Base-by-base conservation (phyloP, 1,139 yeast genomes). In the Taphrina flavorubra region DNA sequence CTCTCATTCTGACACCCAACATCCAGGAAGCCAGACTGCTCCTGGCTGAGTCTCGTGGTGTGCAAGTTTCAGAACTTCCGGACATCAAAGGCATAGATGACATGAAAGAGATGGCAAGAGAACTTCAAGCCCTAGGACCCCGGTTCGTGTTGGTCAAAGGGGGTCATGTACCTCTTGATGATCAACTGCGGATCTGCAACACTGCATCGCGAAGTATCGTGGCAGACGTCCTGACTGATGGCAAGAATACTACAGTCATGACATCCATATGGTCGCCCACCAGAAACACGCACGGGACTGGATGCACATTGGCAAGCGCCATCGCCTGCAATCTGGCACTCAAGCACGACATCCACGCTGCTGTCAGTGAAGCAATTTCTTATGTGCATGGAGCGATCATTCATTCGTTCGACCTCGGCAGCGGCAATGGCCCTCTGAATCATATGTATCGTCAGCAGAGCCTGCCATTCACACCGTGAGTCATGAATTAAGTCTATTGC, bases 271-370 rank as follows among this genome's bases (percentile, higher is more conserved):
- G 77, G 72, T 77, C 86, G 20, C 77, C 79, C 2, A 81, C 90
- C 1, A 76, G 78, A 3, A 85, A 87, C 74, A 86, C 92, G 0
- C 97, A 92, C 76, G 97, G 97, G 10, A 90, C 97, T 1, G 97
- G 97, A 0, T 92, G 97, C 77, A 89, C 97, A 0, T 80, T 92
- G 65, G 87, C 96, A 0, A 87, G 97, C 0, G 83, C 96, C 0
- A 87, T 92, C 73, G 88, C 96, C 0, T 86, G 95, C 0, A 86
- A 89, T 73, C 73, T 90, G 60, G 92, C 96, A 1, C 81, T 80
- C 56, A 87, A 86, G 0, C 72, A 75, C 46, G 51, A 80, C 0
- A 74, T 89, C 11, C 72, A 74, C 1, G 81, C 81, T 3, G 81
- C 96, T 0, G 83, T 89, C 7, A 81, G 81, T 7, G 78, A 83